Evolutionary conservation across 805 yeast species (phyloP), one percentile per base, ranked within the genome.

Genomic region (Candida boleticola): DNA sequence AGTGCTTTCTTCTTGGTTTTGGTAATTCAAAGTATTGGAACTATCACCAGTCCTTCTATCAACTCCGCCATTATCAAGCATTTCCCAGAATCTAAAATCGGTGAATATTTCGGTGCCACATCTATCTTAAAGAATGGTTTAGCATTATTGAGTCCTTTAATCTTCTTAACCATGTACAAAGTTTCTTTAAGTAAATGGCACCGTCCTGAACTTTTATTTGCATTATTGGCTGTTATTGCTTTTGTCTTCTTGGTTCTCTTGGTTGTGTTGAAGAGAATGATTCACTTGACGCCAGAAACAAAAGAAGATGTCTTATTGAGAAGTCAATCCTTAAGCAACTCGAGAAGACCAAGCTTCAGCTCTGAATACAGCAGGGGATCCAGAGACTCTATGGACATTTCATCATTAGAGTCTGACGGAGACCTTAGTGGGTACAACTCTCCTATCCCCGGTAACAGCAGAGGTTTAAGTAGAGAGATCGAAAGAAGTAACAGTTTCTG

Each of bases 91-190:
- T 69, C 74, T 16, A 38, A 38, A 29, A 19, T 38, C 29, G 95
- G 95, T 14, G 89, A 83, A 57, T 68, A 82, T 14, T 84, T 83
- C 62, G 89, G 92, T 7, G 88, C 83, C 0, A 58, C 84, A 34
- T 78, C 88, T 0, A 57, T 85, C 38, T 55, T 83, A 14, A 77
- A 80, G 54, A 82, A 79, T 48, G 37, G 75, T 0, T 58, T 75
- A 3, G 60, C 66, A 44, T 62, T 82, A 45, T 42, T 74, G 6
- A 61, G 71, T 1, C 89, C 92, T 0, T 60, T 79, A 4, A 14
- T 66, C 0, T 57, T 76, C 25, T 58, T 83, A 14, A 60, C 64
- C 2, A 40, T 81, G 19, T 85, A 83, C 53, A 64, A 64, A 42
- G 39, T 14, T 17, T 51, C 66, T 3, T 41, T 70, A 27, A 34